phyloP scores from a whole-genome alignment of 208 protist species.

The Acanthamoeba royreba region DNA sequence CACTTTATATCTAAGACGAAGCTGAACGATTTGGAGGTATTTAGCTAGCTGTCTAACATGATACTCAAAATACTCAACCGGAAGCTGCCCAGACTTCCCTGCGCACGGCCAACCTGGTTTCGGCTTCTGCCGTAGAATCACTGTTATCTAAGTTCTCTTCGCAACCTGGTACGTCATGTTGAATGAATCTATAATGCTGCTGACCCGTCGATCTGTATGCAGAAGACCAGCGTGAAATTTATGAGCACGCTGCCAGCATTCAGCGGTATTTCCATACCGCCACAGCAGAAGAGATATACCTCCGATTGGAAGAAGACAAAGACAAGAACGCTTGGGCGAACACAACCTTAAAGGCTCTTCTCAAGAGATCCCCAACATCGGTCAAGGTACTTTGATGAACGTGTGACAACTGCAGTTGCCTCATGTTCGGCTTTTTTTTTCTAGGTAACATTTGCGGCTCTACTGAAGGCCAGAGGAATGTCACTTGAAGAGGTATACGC shows the following conservation, averaged over 20 bases:
- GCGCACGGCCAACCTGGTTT: too few species aligned
- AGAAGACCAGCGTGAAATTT: not conserved
- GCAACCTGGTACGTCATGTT: too few species aligned
- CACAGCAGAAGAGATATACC: not conserved
- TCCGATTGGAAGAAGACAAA: not conserved
- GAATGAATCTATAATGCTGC: too few species aligned
- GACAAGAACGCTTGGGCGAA: not conserved
- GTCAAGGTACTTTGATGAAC: too few species aligned
- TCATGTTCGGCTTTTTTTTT: too few species aligned
- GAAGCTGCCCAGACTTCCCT: too few species aligned
- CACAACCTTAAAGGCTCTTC: not conserved
- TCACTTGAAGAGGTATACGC: not conserved
- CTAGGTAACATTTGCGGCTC: not conserved
- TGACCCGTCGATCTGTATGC: too few species aligned
- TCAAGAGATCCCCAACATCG: not conserved
- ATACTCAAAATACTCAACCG: not conserved
- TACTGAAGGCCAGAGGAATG: not conserved
- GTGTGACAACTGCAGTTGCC: too few species aligned
- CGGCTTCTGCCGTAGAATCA: too few species aligned
- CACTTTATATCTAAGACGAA: not conserved
- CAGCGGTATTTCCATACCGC: not conserved
- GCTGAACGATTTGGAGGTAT: not conserved
- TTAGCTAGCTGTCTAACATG: not conserved
- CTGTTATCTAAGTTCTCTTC: too few species aligned
- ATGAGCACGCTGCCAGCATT: not conserved